Evolutionary conservation across 805 yeast genomes (phyloP).

Genomic region (Candida krabiensis): DNA sequence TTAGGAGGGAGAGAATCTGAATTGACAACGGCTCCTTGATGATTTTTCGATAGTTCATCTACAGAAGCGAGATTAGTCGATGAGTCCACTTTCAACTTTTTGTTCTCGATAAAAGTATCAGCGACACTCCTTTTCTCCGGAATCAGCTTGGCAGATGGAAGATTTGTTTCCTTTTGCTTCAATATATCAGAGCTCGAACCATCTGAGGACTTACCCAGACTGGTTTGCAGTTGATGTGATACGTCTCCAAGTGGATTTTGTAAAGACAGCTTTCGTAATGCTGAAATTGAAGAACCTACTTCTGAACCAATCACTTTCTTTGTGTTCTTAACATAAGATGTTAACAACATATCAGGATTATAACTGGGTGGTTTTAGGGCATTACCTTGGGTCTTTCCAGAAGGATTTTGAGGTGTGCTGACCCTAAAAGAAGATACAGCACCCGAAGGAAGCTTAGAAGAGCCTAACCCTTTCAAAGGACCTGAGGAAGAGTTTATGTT

Average conservation of each 20-base stretch:
- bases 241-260: constrained; percentile 13
- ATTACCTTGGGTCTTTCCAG: constrained; percentile 1
- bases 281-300: constrained; percentile 5
- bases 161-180: not conserved
- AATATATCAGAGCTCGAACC: not conserved
- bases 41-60: not conserved
- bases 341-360: constrained; percentile 22
- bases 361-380: constrained; percentile 19
- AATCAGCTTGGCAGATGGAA: constrained; percentile 7
- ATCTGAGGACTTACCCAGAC: not conserved
- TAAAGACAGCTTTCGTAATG: constrained; percentile 10
- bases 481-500: not conserved
- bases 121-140: constrained; percentile 22
- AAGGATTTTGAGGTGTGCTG: constrained; percentile 5
- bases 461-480: constrained; percentile 17
- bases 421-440: constrained; percentile 32
- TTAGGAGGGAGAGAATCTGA: not conserved
- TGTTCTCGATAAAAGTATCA: not conserved
- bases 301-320: constrained; percentile 6
- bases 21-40: not conserved
- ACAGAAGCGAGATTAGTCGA: too few species aligned
- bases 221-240: not conserved
- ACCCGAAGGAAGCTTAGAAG: constrained; percentile 29
- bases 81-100: constrained; percentile 8
- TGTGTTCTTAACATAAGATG: constrained; percentile 16